Base-by-base conservation (phyloP, 768 basidiomycete species). In the Gelatoporia subvermispora region DNA sequence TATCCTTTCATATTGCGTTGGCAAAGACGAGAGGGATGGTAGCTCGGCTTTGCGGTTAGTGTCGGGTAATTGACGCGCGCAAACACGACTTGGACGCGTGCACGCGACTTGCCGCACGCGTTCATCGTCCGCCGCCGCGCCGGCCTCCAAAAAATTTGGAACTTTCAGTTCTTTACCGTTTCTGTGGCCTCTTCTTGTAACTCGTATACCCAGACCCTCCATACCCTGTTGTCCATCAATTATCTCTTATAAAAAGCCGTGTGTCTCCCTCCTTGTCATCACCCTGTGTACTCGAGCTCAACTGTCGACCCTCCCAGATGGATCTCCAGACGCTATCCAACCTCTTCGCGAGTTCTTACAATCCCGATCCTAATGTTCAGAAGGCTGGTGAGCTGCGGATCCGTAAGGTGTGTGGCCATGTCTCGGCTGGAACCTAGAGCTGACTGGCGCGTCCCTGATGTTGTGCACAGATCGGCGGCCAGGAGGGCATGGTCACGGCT, bases 371-470 rank as follows among this genome's bases (percentile, higher is more conserved):
- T 45, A 93, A 93, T 72, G 78, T 85, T 51, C 84, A 91, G 56
- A 89, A 89, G 61, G 72, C 87, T 34, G 87, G 84, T 39, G 92
- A 95, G 66, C 79, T 93, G 24, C 81, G 93, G 65, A 88, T 95
- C 60, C 82, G 88, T 58, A 91, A 87, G 77, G 92, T 89, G 57
- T 39, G 62, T 21, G 24, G n/a, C 38, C 25, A 18, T 20, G 10
- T 8, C 3, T 16, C 31, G 17, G 10, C 17, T 20, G 38, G 28
- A 17, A 40, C 13, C 37, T 25, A 34, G 21, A 39, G 36, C 34
- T 40, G 21, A 36, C 38, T 22, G 21, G 21, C 37, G 13, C 25
- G 31, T 24, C 53, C 58, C 55, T 53, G n/a, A 10, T 38, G 47
- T 37, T 21, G 40, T 52, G 41, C 36, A 41, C 56, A 93, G 91